These are phyloP conservation scores for Domatiomyces globalis DNA, from an alignment of 2,329 filamentous ascomycete genomes.

Conservation along the genomic window DNA sequence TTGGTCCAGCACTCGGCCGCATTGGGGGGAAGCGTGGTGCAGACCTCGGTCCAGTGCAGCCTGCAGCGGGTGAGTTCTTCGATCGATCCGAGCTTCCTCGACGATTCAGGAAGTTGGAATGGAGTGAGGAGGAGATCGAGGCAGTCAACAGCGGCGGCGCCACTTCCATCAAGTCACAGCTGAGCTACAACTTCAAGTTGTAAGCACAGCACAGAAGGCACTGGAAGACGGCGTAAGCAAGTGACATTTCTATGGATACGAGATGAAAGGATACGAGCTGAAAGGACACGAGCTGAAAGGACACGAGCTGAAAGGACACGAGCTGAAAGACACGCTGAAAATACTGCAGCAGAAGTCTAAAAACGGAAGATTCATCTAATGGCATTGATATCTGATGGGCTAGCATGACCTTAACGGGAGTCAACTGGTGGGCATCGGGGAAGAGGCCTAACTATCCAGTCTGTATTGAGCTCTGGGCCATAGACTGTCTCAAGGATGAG, in stretches of 20 bases:
- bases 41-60: conserved; percentile 56
- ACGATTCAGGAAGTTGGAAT: conserved; percentile 63
- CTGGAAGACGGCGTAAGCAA: neutral
- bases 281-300: neutral
- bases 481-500: neutral
- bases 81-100: conserved; percentile 76
- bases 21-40: conserved; percentile 52
- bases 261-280: neutral
- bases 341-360: neutral
- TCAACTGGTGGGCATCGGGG: neutral
- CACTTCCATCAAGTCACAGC: conserved; percentile 29
- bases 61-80: conserved; percentile 64
- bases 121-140: conserved; percentile 77
- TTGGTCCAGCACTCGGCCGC: conserved; percentile 19
- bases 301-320: neutral
- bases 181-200: neutral
- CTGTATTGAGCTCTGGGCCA: neutral
- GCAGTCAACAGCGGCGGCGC: conserved; percentile 89
- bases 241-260: neutral
- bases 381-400: neutral
- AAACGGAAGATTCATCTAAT: neutral
- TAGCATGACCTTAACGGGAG: neutral
- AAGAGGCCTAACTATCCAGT: neutral
- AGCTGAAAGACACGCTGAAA: neutral
- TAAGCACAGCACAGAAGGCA: neutral